Evolutionary conservation across 345 rosid species (phyloP).

Genomic region (Eucalyptus victrix): DNA sequence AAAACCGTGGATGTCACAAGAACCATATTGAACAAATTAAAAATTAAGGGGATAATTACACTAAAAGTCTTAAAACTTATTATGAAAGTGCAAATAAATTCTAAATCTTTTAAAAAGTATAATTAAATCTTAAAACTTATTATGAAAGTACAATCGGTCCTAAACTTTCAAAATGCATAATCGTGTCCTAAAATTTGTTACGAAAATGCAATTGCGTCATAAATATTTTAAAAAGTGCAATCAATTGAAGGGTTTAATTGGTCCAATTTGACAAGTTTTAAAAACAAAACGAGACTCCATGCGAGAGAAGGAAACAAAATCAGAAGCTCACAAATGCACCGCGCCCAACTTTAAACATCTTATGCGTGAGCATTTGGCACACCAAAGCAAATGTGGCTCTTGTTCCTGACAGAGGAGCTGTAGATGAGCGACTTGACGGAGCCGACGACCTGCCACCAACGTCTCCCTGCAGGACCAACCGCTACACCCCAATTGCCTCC

Average conservation of each 20-base stretch:
- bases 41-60: no score
- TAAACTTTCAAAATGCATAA: no score
- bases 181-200: accelerated
- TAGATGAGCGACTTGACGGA: slow-evolving; percentile 77
- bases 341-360: not conserved
- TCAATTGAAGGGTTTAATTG: no score
- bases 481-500: slow-evolving; percentile 61
- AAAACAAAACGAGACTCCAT: not conserved
- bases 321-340: not conserved
- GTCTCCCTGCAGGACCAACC: slow-evolving; percentile 66
- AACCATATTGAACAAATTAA: no score
- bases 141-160: no score
- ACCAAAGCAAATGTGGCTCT: slow-evolving; percentile 84
- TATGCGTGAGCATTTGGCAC: slow-evolving; percentile 82
- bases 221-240: no score
- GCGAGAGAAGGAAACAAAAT: not conserved
- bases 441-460: slow-evolving; percentile 58
- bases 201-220: accelerated
- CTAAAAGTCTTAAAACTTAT: no score
- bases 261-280: no score
- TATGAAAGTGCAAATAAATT: no score
- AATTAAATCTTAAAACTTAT: no score
- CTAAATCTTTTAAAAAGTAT: no score
- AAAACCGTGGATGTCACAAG: no score
- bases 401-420: slow-evolving; percentile 63